These are phyloP conservation scores for Aspergillus tamarii DNA, from an alignment of 2,329 filamentous ascomycete species.

Conservation along the genomic window DNA sequence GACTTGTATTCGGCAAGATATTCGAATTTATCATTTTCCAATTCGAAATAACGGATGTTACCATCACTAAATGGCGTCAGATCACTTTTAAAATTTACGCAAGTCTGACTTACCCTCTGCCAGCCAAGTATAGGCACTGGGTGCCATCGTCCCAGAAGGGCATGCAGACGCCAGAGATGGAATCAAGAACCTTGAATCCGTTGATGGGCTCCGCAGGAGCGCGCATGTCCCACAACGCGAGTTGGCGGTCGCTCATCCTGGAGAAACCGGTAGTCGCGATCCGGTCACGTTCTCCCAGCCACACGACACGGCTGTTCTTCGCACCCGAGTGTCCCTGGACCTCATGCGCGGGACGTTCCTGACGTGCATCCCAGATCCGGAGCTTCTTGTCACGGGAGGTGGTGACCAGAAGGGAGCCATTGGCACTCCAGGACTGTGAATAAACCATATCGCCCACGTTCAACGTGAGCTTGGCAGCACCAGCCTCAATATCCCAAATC, in stretches of 20 bases:
- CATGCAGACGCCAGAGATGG: conserved; percentile 97
- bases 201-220: conserved; percentile 78
- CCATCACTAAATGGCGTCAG: conserved; percentile 68
- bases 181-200: conserved; percentile 87
- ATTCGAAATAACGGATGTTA: conserved; percentile 99
- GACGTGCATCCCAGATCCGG: conserved; percentile 94
- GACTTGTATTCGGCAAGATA: conserved; percentile 97
- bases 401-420: conserved; percentile 82
- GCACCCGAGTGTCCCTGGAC: conserved; percentile 84
- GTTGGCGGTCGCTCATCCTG: conserved; percentile 95
- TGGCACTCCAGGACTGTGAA: conserved; percentile 92
- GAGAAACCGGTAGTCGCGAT: conserved; percentile 97
- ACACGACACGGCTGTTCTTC: conserved; percentile 96
- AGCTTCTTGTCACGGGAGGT: conserved; percentile 98
- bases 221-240: conserved; percentile 93
- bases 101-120: conserved; percentile 75
- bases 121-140: conserved; percentile 92
- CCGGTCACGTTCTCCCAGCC: conserved; percentile 96
- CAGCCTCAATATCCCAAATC: conserved; percentile 88
- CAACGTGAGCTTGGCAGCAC: conserved; percentile 72
- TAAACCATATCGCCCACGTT: conserved; percentile 92
- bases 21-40: conserved; percentile 98
- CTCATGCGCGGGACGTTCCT: conserved; percentile 85
- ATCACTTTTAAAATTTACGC: not conserved
- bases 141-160: conserved; percentile 99